These are phyloP conservation scores for Clonostachys chloroleuca DNA, from an alignment of 2,329 filamentous ascomycete genomes.

Conservation along the genomic window DNA sequence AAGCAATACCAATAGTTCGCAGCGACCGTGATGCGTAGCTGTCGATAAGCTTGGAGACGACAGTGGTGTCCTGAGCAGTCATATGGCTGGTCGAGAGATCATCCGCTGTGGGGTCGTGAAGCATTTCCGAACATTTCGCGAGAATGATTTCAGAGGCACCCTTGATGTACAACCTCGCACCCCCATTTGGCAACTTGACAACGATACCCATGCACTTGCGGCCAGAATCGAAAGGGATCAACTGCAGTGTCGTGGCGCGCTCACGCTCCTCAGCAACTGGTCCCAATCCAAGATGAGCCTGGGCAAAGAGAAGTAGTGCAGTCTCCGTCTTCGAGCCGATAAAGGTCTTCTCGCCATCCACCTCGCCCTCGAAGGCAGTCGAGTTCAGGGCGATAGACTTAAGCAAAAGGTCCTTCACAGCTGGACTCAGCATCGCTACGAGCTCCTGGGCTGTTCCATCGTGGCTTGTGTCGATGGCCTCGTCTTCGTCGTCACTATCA, in stretches of 20 bases:
- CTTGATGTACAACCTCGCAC: slow-evolving; percentile 56
- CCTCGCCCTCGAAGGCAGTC: slow-evolving; percentile 72
- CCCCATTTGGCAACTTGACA: slow-evolving; percentile 43
- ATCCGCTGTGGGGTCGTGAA: slow-evolving; percentile 39
- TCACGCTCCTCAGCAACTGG: slow-evolving; percentile 60
- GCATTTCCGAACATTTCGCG: slow-evolving; percentile 45
- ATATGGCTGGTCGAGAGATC: slow-evolving; percentile 37
- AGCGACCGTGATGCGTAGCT: slow-evolving; percentile 76
- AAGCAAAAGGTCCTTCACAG: slow-evolving; percentile 47
- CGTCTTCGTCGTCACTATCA: not conserved
- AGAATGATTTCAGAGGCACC: slow-evolving; percentile 63
- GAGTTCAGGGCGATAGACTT: slow-evolving; percentile 64
- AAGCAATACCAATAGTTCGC: slow-evolving; percentile 79
- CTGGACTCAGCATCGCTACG: slow-evolving; percentile 5
- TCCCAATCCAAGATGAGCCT: slow-evolving; percentile 63
- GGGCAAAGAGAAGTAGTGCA: slow-evolving; percentile 66
- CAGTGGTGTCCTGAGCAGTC: slow-evolving; percentile 39
- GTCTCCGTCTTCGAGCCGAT: slow-evolving; percentile 78
- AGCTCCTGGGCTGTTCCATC: not conserved
- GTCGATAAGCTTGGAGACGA: slow-evolving; percentile 64
- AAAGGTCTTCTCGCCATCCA: slow-evolving; percentile 61
- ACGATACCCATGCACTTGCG: slow-evolving; percentile 69
- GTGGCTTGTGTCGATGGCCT: not conserved
- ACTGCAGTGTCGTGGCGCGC: slow-evolving; percentile 53
- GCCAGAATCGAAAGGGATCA: slow-evolving; percentile 72